A percentile compares a stretch with the other conserved stretches of the same genome.
phyloP scores from a whole-genome alignment of 495 filamentous ascomycete species.

The Penicillium parvum region DNA sequence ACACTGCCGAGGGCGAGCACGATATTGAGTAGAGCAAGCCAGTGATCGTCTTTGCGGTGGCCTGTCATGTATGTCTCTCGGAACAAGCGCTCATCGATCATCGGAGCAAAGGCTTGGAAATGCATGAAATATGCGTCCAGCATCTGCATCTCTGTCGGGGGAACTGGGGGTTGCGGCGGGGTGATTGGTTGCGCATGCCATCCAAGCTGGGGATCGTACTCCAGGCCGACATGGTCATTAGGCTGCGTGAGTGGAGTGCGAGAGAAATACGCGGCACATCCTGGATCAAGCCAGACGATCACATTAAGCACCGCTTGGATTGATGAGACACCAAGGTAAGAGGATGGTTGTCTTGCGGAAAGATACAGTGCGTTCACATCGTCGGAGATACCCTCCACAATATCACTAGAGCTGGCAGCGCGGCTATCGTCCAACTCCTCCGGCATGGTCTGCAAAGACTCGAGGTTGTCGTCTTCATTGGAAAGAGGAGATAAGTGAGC shows the following conservation, averaged over 20 bases:
- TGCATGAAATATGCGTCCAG: slow-evolving; percentile 76
- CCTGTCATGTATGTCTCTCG: slow-evolving; percentile 66
- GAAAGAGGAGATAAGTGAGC: slow-evolving; percentile 37
- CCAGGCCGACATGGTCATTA: slow-evolving; percentile 17
- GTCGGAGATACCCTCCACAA: slow-evolving; percentile 66
- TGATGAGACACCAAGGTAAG: slow-evolving; percentile 78
- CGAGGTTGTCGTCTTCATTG: slow-evolving; percentile 39
- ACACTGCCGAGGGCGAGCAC: slow-evolving; percentile 77
- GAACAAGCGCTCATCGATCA: slow-evolving; percentile 73
- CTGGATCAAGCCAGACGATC: slow-evolving; percentile 71
- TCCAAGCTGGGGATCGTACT: slow-evolving; percentile 8
- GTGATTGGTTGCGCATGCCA: slow-evolving; percentile 26
- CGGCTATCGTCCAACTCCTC: slow-evolving; percentile 30
- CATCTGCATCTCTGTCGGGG: slow-evolving; percentile 48
- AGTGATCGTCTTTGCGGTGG: slow-evolving; percentile 63
- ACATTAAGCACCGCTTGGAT: slow-evolving; percentile 78
- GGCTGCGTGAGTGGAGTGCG: slow-evolving; percentile 30
- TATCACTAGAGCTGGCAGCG: slow-evolving; percentile 31
- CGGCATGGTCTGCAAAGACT: slow-evolving; percentile 40
- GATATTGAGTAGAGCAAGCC: slow-evolving; percentile 75
- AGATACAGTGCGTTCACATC: slow-evolving; percentile 81
- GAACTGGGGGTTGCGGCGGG: slow-evolving; percentile 24
- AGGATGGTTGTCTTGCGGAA: slow-evolving; percentile 63
- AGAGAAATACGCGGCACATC: slow-evolving; percentile 53
- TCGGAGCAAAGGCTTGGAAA: slow-evolving; percentile 69